A percentile compares a stretch with the other conserved stretches of the same genome.
Conservation (phyloP, 2,329 filamentous ascomycete species). For the Fusarium oligoseptatum region DNA sequence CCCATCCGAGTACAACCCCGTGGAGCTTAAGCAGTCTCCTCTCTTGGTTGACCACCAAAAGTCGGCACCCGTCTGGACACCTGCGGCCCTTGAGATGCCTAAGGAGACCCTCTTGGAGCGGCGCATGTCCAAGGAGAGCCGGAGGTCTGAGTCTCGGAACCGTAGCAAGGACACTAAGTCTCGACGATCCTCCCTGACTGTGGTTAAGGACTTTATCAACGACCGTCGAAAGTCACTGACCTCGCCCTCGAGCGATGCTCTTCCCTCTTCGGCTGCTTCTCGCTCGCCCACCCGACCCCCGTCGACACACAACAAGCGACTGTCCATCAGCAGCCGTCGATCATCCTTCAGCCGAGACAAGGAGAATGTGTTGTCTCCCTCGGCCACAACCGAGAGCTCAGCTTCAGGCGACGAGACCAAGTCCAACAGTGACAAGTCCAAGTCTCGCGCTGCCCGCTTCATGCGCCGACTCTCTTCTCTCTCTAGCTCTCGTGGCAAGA, state of each 20-base stretch:
- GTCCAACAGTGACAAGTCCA: slow-evolving; percentile 60
- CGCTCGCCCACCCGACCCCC: slow-evolving; percentile 63
- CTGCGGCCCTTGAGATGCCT: slow-evolving; percentile 45
- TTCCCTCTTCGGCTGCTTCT: slow-evolving; percentile 48
- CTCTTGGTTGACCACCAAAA: slow-evolving; percentile 69
- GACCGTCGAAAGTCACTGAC: slow-evolving; percentile 67
- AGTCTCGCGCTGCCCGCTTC: slow-evolving; percentile 67
- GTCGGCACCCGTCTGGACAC: slow-evolving; percentile 45
- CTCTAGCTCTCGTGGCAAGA: slow-evolving; percentile 62
- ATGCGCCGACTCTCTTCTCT: slow-evolving; percentile 71
- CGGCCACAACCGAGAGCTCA: slow-evolving; percentile 59
- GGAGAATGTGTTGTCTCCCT: slow-evolving; percentile 55
- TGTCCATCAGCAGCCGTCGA: slow-evolving; percentile 73
- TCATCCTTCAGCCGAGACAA: slow-evolving; percentile 65
- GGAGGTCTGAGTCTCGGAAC: slow-evolving; percentile 53
- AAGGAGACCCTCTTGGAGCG: slow-evolving; percentile 64
- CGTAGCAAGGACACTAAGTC: slow-evolving; percentile 54
- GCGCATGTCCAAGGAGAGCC: slow-evolving; percentile 58
- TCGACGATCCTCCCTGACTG: slow-evolving; percentile 70
- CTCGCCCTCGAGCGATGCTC: slow-evolving; percentile 60
- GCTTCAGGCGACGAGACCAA: slow-evolving; percentile 63
- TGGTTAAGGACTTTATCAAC: slow-evolving; percentile 73
- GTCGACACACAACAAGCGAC: slow-evolving; percentile 63
- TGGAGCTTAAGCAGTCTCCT: slow-evolving; percentile 71
- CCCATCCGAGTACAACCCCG: slow-evolving; percentile 58